Evolutionary conservation across 2,329 filamentous ascomycete genomes (phyloP), one percentile per base, ranked within the genome.

Genomic region (Pseudonectria buxi): DNA sequence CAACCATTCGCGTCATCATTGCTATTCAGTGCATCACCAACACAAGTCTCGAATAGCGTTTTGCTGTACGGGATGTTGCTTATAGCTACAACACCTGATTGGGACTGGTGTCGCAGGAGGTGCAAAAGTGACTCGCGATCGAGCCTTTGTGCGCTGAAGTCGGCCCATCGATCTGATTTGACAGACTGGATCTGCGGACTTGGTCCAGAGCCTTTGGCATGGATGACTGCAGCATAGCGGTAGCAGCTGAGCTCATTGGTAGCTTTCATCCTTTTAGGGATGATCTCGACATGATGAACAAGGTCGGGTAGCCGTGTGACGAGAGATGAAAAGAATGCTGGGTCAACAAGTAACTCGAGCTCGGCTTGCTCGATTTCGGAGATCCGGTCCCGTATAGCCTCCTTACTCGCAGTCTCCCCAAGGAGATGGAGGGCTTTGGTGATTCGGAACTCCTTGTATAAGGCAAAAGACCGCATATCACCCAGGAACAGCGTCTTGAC

Each of bases 171-270:
- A 6, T 24, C 4, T n/a, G n/a, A n/a, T n/a, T n/a, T n/a, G n/a
- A n/a, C n/a, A n/a, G n/a, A 4, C 22, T 6, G 4, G 25, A n/a
- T 7, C 22, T 4, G 14, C 30, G 14, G 12, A 44, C 28, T 7
- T 25, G 11, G 6, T 28, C 2, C 31, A 26, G 15, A 15, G 45
- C 30, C 13, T 30, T 30, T 39, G 10, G 42, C 27, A 32, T 54
- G 39, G 2, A 55, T 14, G 4, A 55, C 44, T 6, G 50, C 52
- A 1, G 45, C 41, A 27, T 51, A 55, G 2, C 53, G 49, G 24
- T 53, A 54, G 4, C 30, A 33, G 37, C 47, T 53, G 4, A 55
- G 40, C 30, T 55, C 52, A 12, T 54, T 54, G 3, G 41, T 50
- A 1, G 50, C 51, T 10, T 30, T 24, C 47, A 55, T 52, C 10